Percentiles rank a stretch among this genome's conserved stretches.
These are phyloP conservation scores for Extremus antarcticus DNA, from an alignment of 495 filamentous ascomycete genomes.

Conservation along the genomic window DNA sequence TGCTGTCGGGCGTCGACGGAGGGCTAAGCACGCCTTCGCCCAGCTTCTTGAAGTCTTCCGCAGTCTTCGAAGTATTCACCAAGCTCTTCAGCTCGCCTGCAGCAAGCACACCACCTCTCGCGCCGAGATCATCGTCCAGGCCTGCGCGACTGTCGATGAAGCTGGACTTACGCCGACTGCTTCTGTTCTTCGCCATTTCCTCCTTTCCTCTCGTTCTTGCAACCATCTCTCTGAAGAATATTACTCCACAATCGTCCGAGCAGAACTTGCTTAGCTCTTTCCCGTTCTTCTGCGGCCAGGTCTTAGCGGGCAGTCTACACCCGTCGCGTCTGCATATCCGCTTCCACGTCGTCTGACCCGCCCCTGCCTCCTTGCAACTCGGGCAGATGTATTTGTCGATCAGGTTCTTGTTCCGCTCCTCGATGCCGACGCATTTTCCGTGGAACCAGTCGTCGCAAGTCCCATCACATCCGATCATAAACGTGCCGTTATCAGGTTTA, in stretches of 20 bases:
- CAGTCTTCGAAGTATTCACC: slow-evolving; percentile 36
- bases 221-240: slow-evolving; percentile 44
- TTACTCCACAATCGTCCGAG: slow-evolving; percentile 50
- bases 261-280: slow-evolving; percentile 52
- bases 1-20: slow-evolving; percentile 23
- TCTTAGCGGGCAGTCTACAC: slow-evolving; percentile 52
- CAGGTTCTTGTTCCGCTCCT: slow-evolving; percentile 48
- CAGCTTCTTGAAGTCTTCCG: slow-evolving; percentile 45
- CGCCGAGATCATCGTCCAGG: slow-evolving; percentile 39
- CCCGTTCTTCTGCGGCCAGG: slow-evolving; percentile 30
- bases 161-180: slow-evolving; percentile 13
- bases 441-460: slow-evolving; percentile 69
- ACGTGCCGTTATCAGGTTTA: slow-evolving; percentile 58
- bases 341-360: slow-evolving; percentile 54
- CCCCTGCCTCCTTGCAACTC: slow-evolving; percentile 44
- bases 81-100: slow-evolving; percentile 47
- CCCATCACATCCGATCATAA: slow-evolving; percentile 68
- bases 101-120: slow-evolving; percentile 47
- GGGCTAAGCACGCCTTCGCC: slow-evolving; percentile 40
- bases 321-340: slow-evolving; percentile 52
- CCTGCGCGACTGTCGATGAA: slow-evolving; percentile 22
- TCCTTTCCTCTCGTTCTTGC: slow-evolving; percentile 4
- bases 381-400: slow-evolving; percentile 64
- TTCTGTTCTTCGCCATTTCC: slow-evolving; percentile 7
- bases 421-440: slow-evolving; percentile 55